These are phyloP conservation scores for Artemisia annua DNA, from an alignment of 129 eudicot species.

Conservation along the genomic window DNA sequence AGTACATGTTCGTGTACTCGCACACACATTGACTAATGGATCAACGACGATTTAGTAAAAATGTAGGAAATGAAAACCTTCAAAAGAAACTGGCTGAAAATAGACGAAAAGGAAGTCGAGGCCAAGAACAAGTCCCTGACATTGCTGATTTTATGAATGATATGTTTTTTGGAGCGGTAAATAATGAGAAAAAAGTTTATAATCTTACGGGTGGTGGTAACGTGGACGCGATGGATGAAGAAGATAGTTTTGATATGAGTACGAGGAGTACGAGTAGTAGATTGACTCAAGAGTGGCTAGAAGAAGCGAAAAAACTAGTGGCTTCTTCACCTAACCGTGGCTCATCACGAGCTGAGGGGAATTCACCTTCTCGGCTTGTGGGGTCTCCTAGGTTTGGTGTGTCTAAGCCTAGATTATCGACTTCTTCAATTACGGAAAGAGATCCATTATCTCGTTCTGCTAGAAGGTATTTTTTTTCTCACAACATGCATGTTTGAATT, in stretches of 20 bases:
- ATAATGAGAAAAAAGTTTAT: constrained; percentile 50
- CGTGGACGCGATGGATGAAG: constrained; percentile 23
- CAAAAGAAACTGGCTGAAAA: constrained; percentile 46
- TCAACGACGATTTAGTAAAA: constrained; percentile 48
- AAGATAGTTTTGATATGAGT: constrained; percentile 58
- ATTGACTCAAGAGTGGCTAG: constrained; percentile 77
- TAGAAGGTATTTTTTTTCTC: constrained; percentile 47
- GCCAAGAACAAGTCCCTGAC: constrained; percentile 61
- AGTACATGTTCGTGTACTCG: neutral
- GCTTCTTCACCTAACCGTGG: constrained; percentile 73
- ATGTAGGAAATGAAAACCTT: constrained; percentile 41
- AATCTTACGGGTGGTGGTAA: constrained; percentile 50
- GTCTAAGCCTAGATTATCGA: constrained; percentile 41
- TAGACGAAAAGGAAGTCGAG: constrained; percentile 36
- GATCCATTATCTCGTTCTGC: constrained; percentile 77
- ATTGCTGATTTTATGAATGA: constrained; percentile 86
- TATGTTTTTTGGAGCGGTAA: constrained; percentile 61
- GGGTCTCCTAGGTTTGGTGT: constrained; percentile 65
- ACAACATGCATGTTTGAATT: neutral
- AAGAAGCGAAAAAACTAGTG: constrained; percentile 73
- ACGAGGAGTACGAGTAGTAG: constrained; percentile 56
- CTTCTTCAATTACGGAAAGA: constrained; percentile 42
- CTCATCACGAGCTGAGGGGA: constrained; percentile 32
- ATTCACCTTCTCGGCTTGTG: constrained; percentile 56
- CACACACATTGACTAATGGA: constrained; percentile 30